Base-by-base conservation (phyloP, 805 yeast species). In the Monosporozyma yasuniensis region DNA sequence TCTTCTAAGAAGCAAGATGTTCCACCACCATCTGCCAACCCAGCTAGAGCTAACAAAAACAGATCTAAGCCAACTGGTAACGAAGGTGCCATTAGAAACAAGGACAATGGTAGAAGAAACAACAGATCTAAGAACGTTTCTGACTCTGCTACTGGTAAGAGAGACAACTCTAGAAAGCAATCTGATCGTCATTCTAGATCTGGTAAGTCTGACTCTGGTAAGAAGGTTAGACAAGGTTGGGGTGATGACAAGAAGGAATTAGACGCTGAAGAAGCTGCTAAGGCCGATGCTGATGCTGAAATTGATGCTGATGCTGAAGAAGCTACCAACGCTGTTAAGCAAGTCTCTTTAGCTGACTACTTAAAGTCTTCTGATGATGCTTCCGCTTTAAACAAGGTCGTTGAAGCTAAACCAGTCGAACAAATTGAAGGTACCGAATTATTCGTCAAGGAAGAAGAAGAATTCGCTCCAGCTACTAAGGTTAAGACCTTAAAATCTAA, bases 191-290 rank as follows among this genome's bases (percentile, higher is more conserved):
- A 82, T 67, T 80, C 91, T 59, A 86, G 85, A 77, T 67, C 87
- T 58, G 87, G 84, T 66, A 87, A 85, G 78, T 70, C 80, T 64
- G 96, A 89, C 76, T 76, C 96, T 61, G 79, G 77, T 61, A 90
- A 88, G 83, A 83, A 84, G 72, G 78, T 84, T 65, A 79, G 77
- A 70, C 83, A 82, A 73, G 90, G 89, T 59, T 87, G 96, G 91
- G 95, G 96, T 67, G 87, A 83, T 67, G 80, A 83, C 71, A 73
- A 73, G 60, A 79, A 76, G 68, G 85, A 81, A 76, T 76, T 73
- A 65, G 84, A 76, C 58, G 84, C 76, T 57, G 87, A 81, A 69
- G 60, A 60, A 53, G 81, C 79, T 56, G 83, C 79, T 56, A 63
- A 75, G 64, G 76, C 74, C 67, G 87, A 82, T 76, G 80, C 77